Conservation (phyloP, 2,329 filamentous ascomycete species). For the Fusarium sp. region DNA sequence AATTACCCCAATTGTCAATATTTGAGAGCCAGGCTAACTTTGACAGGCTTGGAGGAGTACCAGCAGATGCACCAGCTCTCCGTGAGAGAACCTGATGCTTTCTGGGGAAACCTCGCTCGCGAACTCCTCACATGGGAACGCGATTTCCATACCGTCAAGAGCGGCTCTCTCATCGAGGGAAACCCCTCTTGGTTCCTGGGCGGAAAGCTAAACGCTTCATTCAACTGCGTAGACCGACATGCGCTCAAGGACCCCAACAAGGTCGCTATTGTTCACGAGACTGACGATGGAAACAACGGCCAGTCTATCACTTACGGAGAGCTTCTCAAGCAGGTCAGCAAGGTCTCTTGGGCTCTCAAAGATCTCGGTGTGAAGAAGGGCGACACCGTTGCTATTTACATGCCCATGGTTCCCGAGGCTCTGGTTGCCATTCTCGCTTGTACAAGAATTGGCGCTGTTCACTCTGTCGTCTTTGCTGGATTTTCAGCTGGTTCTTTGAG, state of each 20-base stretch:
- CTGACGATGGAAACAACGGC: conserved; percentile 86
- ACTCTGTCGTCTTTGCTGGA: conserved; percentile 94
- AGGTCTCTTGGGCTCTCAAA: conserved; percentile 84
- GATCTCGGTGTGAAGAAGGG: conserved; percentile 94
- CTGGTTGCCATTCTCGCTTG: conserved; percentile 82
- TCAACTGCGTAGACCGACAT: conserved; percentile 95
- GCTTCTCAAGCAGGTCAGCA: conserved; percentile 87
- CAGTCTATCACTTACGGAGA: conserved; percentile 89
- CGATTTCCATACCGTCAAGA: conserved; percentile 87
- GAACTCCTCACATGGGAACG: conserved; percentile 88
- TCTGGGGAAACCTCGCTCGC: conserved; percentile 85
- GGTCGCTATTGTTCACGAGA: conserved; percentile 95
- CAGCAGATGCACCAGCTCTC: conserved; percentile 77
- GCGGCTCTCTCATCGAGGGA: conserved; percentile 77
- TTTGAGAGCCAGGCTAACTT: not conserved
- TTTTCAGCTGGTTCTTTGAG: conserved; percentile 93
- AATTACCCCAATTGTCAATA: not conserved
- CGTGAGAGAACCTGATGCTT: conserved; percentile 83
- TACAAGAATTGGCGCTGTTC: conserved; percentile 86
- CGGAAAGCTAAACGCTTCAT: conserved; percentile 89
- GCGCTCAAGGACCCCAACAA: conserved; percentile 89
- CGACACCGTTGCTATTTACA: conserved; percentile 92
- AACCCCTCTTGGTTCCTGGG: conserved; percentile 94
- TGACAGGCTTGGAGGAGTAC: conserved; percentile 69
- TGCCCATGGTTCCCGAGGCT: conserved; percentile 97